Base-by-base conservation (phyloP, 75 land plant genomes). In the Pinus albicaulis region DNA sequence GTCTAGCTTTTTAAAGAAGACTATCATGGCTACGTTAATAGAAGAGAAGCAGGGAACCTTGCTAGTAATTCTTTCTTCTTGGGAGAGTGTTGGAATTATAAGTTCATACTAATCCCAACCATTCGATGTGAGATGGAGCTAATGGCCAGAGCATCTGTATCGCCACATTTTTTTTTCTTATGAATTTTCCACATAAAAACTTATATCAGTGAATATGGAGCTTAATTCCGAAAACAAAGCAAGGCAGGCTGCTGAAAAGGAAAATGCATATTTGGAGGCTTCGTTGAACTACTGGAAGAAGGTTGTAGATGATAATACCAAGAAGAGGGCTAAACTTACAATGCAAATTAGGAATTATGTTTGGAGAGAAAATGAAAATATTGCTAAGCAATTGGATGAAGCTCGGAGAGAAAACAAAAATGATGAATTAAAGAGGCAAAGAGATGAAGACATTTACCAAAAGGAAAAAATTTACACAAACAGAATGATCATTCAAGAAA, bases 161-260 rank as follows among this genome's bases (percentile, higher is more conserved):
- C 17, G 10, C 24, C 36, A 20, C 0, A 56, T n/a, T n/a, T n/a
- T n/a, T 13, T 83, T 19, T 19, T 55, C 16, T 4, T 73, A 80
- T 0, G 57, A 77, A 16, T 57, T 78, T 3, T 63, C 82, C n/a
- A 53, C 73, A 24, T 85, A 80, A 64, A 76, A 75, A 73, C 76
- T 80, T 34, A 81, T 80, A 24, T 76, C 83, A 34, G 52, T 82
- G 26, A 73, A 80, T 0, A 78, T 85, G 44, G 92, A 95, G 79
- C 93, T 91, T 57, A 92, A 95, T 56, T 76, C 82, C 22, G 92
- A 95, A 82, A 76, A 84, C 63, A 72, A 70, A 34, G 83, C 87
- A 15, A 87, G 89, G 23, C 75, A 80, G 62, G 87, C 81, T 13
- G 86, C 83, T 76, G 93, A 95, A 77, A 77, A 74, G 5, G 57